A percentile compares a stretch with the other conserved stretches of the same genome.
phyloP scores from a whole-genome alignment of 139 green algal genomes.

The Picochlorum sp. region DNA sequence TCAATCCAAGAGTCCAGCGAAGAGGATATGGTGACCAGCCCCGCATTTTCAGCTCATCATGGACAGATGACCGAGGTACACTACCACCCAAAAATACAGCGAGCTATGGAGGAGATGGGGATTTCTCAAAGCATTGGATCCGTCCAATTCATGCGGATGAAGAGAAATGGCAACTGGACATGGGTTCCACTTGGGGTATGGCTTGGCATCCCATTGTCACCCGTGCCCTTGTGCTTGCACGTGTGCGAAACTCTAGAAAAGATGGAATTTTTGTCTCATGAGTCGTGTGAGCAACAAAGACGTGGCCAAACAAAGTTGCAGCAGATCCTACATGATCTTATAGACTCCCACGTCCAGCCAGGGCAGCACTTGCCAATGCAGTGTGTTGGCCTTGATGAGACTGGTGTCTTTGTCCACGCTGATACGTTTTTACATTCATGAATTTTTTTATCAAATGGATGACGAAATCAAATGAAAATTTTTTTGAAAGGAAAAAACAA shows the following conservation, averaged over 20 bases:
- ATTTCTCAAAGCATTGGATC: neutral
- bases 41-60: slow-evolving; percentile 4
- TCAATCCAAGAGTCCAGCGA: too few species aligned
- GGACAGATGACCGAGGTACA: slow-evolving; percentile 4
- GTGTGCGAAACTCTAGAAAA: neutral
- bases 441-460: too few species aligned
- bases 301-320: too few species aligned
- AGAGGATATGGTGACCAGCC: neutral
- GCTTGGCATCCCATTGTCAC: slow-evolving; percentile 1
- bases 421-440: too few species aligned
- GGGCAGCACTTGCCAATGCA: too few species aligned
- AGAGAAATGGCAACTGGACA: neutral
- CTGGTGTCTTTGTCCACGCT: too few species aligned
- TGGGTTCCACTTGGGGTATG: neutral
- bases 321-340: too few species aligned
- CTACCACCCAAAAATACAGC: neutral
- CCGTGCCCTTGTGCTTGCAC: neutral
- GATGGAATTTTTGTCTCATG: neutral
- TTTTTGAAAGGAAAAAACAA: too few species aligned
- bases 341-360: too few species aligned
- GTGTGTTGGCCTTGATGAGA: too few species aligned
- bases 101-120: neutral
- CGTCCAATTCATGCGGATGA: neutral
- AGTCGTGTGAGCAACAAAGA: neutral
- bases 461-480: too few species aligned